phyloP scores from a whole-genome alignment of 2,329 filamentous ascomycete species.

The Diaporthe ampelina region DNA sequence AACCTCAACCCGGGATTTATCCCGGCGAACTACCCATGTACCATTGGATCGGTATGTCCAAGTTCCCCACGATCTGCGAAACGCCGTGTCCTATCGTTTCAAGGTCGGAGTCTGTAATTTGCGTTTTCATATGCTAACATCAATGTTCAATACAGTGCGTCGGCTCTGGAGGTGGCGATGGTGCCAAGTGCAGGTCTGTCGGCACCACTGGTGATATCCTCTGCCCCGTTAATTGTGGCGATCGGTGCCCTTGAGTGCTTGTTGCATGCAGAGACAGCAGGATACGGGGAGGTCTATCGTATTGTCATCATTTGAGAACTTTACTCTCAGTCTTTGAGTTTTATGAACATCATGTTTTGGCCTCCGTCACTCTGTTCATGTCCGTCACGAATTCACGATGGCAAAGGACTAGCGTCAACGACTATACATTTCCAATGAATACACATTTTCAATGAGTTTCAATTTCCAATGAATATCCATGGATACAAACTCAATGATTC shows the following conservation, averaged over 20 bases:
- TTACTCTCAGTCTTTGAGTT: neutral
- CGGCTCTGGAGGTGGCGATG: conserved; percentile 8
- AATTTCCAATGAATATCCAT: no score
- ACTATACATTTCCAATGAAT: no score
- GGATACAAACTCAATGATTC: neutral
- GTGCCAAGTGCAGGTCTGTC: conserved; percentile 9
- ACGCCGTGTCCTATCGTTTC: neutral
- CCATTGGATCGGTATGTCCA: conserved; percentile 2
- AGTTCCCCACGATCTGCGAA: neutral
- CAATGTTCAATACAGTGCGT: neutral
- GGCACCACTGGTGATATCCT: conserved; percentile 7
- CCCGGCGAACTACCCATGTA: neutral
- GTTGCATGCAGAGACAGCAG: neutral
- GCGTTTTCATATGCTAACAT: neutral
- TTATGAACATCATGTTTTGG: neutral
- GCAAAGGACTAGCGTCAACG: neutral
- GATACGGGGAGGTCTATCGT: neutral
- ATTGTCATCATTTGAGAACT: neutral
- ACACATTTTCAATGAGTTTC: neutral
- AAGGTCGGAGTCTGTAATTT: neutral
- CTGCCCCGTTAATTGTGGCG: conserved; percentile 10
- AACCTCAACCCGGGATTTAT: conserved; percentile 7
- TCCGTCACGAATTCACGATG: neutral
- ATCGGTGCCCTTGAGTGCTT: conserved; percentile 2
- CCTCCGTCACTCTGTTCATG: neutral